Base-by-base conservation (phyloP, 192 early-diverging fungal species). In the Coemansia sp. region DNA sequence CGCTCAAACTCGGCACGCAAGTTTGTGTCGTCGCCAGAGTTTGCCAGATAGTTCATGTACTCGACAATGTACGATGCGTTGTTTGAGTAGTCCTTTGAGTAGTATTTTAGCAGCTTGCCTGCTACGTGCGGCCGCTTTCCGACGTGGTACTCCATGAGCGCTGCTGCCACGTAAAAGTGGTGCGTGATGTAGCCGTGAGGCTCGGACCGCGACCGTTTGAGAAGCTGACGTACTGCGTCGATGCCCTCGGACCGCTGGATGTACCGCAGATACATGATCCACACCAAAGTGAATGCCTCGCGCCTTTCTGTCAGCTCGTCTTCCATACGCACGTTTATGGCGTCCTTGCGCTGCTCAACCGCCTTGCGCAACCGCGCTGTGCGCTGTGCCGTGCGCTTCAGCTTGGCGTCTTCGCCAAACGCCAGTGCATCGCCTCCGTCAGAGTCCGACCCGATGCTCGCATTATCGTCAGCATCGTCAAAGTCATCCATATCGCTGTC, bases 21-120 rank as follows among this genome's bases (percentile, higher is more conserved):
- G 60, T 98, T 98, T 62, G 89, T 93, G 56, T 95, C 93, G 58
- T 98, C 94, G 49, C 95, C 95, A 32, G 93, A 80, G 64, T 88
- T 82, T 57, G 95, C 92, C 45, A 98, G 81, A 63, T 90, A 95
- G 62, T 90, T 88, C 59, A 98, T 75, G 65, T 98, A 98, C 53
- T 91, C 82, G 39, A 83, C 62, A 43, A 95, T 86, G 76, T 87
- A 95, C 17, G 85, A 85, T 4, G 86, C 70, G 58, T 91, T 85
- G 51, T 91, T 88, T 5, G 83, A 82, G 79, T 93, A 93, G 1
- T 69, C 61, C 70, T 96, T 96, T 59, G 92, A 74, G 22, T 91
- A 93, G n/a, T 90, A 66, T 69, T 93, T 92, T 77, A 98, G 96
- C 39, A 98, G 88, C 60, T 90, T 90, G 32, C 90, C 92, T 1